Evolutionary conservation across 2,329 filamentous ascomycete genomes (phyloP).

Genomic region (Fonsecaea monophora): DNA sequence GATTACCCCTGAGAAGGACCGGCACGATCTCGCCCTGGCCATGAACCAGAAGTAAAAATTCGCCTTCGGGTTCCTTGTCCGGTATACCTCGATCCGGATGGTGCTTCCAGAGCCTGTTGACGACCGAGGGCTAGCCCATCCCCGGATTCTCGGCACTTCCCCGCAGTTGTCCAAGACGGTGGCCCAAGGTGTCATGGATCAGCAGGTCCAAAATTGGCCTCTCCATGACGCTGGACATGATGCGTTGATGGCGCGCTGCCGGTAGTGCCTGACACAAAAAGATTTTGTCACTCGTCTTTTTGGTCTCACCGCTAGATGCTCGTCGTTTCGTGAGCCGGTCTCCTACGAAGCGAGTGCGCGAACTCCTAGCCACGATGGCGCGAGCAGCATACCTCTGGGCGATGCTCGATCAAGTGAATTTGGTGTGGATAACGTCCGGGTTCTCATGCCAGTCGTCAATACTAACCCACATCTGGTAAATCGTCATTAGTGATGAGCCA

Average conservation of each 20-base stretch:
- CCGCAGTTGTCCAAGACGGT: conserved; percentile 21
- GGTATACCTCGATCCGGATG: conserved; percentile 18
- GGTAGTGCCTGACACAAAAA: conserved; percentile 13
- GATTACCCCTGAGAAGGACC: conserved; percentile 15
- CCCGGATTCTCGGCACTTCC: conserved; percentile 30
- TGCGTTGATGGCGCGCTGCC: conserved; percentile 1
- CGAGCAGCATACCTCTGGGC: not conserved
- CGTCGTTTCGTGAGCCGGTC: not conserved
- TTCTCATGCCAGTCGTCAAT: conserved; percentile 99
- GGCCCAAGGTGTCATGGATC: conserved; percentile 19
- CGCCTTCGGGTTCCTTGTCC: not conserved
- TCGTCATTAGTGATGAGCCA: not conserved
- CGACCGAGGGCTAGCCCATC: conserved; percentile 8
- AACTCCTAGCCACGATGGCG: not conserved
- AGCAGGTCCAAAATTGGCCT: conserved; percentile 18
- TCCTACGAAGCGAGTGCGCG: not conserved
- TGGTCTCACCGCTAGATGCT: conserved; percentile 19
- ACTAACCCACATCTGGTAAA: conserved; percentile 93
- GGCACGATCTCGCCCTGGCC: conserved; percentile 12
- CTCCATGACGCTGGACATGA: not conserved
- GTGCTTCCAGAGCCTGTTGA: conserved; percentile 6
- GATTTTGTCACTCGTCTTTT: not conserved
- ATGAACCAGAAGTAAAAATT: not conserved
- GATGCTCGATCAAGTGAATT: conserved; percentile 74
- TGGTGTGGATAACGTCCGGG: conserved; percentile 97